phyloP scores from a whole-genome alignment of 2,329 filamentous ascomycete genomes.

The Cytospora paraplurivora region DNA sequence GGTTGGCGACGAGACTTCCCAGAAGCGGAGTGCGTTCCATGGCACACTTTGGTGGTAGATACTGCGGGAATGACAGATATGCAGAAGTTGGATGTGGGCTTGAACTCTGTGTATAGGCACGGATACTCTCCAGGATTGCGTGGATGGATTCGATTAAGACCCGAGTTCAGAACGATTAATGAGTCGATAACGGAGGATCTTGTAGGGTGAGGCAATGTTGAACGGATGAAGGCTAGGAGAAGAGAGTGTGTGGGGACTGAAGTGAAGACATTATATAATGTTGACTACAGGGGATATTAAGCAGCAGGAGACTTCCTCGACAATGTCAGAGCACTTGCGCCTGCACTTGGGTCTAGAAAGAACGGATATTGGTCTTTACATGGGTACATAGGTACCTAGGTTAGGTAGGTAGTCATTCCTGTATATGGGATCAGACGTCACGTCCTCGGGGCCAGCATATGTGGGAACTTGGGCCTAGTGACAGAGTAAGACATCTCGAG shows the following conservation, averaged over 20 bases:
- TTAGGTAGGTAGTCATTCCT: too few species aligned
- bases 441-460: background rate
- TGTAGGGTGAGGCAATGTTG: background rate
- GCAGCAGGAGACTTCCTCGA: too few species aligned
- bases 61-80: slow-evolving; percentile 25
- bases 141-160: slow-evolving; percentile 2
- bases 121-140: slow-evolving; percentile 19
- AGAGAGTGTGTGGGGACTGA: background rate
- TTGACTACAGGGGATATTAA: background rate
- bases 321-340: too few species aligned
- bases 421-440: too few species aligned
- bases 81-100: slow-evolving; percentile 7
- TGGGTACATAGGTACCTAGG: too few species aligned
- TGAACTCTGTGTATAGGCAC: slow-evolving; percentile 3
- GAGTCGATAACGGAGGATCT: background rate
- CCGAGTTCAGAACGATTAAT: slow-evolving; percentile 20
- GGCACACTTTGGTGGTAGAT: slow-evolving; percentile 15
- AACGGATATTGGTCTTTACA: too few species aligned
- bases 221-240: slow-evolving; percentile 3
- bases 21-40: slow-evolving; percentile 31
- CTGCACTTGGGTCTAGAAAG: background rate
- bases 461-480: too few species aligned
- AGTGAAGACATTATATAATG: background rate
- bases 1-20: slow-evolving; percentile 12
- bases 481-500: too few species aligned